These are phyloP conservation scores for Penicillium sp. DNA, from an alignment of 2,329 filamentous ascomycete genomes.

Conservation along the genomic window DNA sequence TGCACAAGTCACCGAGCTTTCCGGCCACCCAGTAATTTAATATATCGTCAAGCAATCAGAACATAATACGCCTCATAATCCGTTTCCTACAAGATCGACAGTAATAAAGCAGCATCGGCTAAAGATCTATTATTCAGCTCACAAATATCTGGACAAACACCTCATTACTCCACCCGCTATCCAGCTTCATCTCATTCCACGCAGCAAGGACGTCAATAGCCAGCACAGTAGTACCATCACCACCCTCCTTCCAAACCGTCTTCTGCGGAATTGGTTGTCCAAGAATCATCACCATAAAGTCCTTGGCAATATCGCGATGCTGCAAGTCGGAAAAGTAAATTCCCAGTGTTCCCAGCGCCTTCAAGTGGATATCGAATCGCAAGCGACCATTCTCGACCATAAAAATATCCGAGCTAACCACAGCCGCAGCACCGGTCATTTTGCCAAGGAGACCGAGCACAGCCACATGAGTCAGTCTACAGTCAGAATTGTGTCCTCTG, in stretches of 20 bases:
- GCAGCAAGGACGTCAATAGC: conserved; percentile 74
- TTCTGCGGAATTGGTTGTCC: conserved; percentile 66
- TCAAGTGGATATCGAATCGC: conserved; percentile 66
- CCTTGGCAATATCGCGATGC: conserved; percentile 57
- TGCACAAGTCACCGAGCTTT: too few relatives aligned
- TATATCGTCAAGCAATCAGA: too few relatives aligned
- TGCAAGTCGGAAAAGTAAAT: conserved; percentile 73
- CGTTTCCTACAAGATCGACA: too few relatives aligned
- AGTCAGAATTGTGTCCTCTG: conserved; percentile 14
- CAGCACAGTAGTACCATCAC: conserved; percentile 58
- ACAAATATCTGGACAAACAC: conserved; percentile 65
- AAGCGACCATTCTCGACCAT: conserved; percentile 61
- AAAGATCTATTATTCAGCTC: too few relatives aligned
- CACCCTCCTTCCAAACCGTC: conserved; percentile 57
- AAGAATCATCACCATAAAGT: conserved; percentile 73
- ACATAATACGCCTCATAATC: too few relatives aligned
- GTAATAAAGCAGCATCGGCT: too few relatives aligned
- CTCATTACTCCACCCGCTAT: conserved; percentile 77
- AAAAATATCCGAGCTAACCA: conserved; percentile 62
- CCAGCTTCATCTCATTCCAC: conserved; percentile 71
- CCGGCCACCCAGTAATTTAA: too few relatives aligned
- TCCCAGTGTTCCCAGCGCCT: conserved; percentile 70
- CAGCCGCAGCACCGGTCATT: conserved; percentile 83
- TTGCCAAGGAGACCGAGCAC: conserved; percentile 78
- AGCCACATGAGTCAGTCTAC: conserved; percentile 50